Evolutionary conservation across 805 yeast species (phyloP).

Genomic region (Kazachstania martiniae): DNA sequence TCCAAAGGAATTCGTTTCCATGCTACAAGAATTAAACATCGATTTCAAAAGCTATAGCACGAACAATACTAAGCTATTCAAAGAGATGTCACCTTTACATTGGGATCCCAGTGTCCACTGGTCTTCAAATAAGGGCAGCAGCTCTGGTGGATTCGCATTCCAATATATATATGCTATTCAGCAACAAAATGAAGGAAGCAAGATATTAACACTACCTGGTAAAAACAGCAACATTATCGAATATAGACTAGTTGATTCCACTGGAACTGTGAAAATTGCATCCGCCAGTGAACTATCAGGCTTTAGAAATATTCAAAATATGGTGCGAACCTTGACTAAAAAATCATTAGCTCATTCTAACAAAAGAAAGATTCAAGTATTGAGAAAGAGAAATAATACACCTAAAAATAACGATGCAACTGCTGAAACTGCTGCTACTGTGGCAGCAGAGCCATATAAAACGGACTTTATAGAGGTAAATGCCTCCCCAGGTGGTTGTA

Average conservation of each 20-base stretch:
- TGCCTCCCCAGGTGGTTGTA: slow-evolving; percentile 98
- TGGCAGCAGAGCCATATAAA: slow-evolving; percentile 46
- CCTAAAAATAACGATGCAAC: not conserved
- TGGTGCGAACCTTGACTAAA: slow-evolving; percentile 73
- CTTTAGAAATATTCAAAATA: slow-evolving; percentile 85
- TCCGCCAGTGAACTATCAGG: slow-evolving; percentile 72
- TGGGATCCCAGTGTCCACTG: slow-evolving; percentile 43
- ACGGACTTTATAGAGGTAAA: slow-evolving; percentile 85
- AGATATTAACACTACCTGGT: slow-evolving; percentile 41
- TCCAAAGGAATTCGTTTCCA: slow-evolving; percentile 71
- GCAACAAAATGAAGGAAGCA: slow-evolving; percentile 13
- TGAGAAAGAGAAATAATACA: slow-evolving; percentile 14
- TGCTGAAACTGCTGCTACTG: slow-evolving; percentile 2
- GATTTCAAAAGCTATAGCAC: slow-evolving; percentile 22
- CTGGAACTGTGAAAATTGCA: slow-evolving; percentile 34
- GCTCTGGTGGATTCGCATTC: slow-evolving; percentile 83
- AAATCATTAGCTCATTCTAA: slow-evolving; percentile 9
- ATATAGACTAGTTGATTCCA: slow-evolving; percentile 39
- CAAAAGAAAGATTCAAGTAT: slow-evolving; percentile 19
- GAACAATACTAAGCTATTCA: slow-evolving; percentile 2
- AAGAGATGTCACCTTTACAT: slow-evolving; percentile 14
- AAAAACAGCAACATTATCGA: slow-evolving; percentile 72
- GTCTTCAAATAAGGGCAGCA: slow-evolving; percentile 66
- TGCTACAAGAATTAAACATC: slow-evolving; percentile 46
- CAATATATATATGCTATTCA: slow-evolving; percentile 44